Conservation (phyloP, 352 stramenopile genomes). For the Blastocystis sp. region DNA sequence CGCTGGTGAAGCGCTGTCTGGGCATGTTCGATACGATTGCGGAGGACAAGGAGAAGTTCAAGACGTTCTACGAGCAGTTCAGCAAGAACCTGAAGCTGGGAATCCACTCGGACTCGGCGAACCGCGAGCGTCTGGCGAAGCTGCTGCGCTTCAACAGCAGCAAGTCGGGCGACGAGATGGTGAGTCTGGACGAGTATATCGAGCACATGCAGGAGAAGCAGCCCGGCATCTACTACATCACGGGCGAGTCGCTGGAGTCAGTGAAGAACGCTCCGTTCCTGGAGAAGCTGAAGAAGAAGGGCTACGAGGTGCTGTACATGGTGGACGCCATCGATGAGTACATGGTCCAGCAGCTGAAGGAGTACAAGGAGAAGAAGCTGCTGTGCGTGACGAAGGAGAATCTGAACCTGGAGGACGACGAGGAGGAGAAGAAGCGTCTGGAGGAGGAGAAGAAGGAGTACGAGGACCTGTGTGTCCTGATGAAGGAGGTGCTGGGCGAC, state of each 20-base stretch:
- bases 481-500: constrained; percentile 61
- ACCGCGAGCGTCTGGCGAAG: constrained; percentile 80
- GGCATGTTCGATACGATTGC: constrained; percentile 70
- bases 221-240: constrained; percentile 98
- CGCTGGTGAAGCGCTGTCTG: constrained; percentile 81
- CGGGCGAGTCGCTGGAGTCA: constrained; percentile 81
- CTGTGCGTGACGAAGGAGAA: constrained; percentile 86
- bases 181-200: constrained; percentile 95
- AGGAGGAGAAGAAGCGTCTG: constrained; percentile 62
- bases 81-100: constrained; percentile 64
- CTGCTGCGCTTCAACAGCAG: constrained; percentile 93
- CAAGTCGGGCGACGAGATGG: constrained; percentile 75
- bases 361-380: constrained; percentile 87
- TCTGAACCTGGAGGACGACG: constrained; percentile 74
- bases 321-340: constrained; percentile 98
- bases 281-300: constrained; percentile 86
- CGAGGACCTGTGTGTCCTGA: constrained; percentile 63
- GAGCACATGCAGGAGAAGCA: constrained; percentile 82
- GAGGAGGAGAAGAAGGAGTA: constrained; percentile 68
- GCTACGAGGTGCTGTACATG: constrained; percentile 86
- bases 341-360: constrained; percentile 92
- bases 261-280: constrained; percentile 91
- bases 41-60: constrained; percentile 83
- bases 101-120: constrained; percentile 62
- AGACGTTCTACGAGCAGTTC: constrained; percentile 92